These are phyloP conservation scores for Neurospora tetrasperma DNA, from an alignment of 495 filamentous ascomycete genomes.

Conservation along the genomic window DNA sequence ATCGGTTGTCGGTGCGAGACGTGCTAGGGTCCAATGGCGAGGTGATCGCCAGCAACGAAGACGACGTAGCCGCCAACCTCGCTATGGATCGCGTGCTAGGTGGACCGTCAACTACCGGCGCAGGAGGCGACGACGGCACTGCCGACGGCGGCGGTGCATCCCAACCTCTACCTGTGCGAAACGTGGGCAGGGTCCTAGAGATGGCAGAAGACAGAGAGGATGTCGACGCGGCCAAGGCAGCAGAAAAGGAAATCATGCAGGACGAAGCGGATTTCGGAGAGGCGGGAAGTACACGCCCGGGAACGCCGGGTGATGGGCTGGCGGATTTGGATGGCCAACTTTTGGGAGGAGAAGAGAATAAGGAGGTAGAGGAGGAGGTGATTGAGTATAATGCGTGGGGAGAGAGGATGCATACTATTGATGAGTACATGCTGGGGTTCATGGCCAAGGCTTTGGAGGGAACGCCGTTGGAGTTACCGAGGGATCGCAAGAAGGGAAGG, in stretches of 20 bases:
- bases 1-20: conserved; percentile 62
- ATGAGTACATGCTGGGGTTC: conserved; percentile 75
- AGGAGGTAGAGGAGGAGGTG: conserved; percentile 25
- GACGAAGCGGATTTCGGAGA: conserved; percentile 73
- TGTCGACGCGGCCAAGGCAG: conserved; percentile 72
- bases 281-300: conserved; percentile 29
- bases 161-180: conserved; percentile 17
- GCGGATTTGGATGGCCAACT: neutral
- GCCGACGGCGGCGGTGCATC: conserved; percentile 27
- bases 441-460: conserved; percentile 71
- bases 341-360: conserved; percentile 8
- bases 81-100: conserved; percentile 85
- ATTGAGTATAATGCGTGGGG: conserved; percentile 46
- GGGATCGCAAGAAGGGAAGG: conserved; percentile 30
- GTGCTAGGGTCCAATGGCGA: conserved; percentile 53
- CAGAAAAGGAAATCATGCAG: conserved; percentile 79
- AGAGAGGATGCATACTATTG: conserved; percentile 50
- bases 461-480: conserved; percentile 67
- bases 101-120: conserved; percentile 10
- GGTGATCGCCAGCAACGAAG: conserved; percentile 42
- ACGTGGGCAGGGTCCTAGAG: conserved; percentile 57
- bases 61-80: conserved; percentile 54
- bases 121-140: neutral
- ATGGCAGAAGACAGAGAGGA: conserved; percentile 91
- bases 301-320: conserved; percentile 35